Evolutionary conservation across 208 protist genomes (phyloP), one percentile per base, ranked within the genome.

Genomic region (Wallacemonas sp.): DNA sequence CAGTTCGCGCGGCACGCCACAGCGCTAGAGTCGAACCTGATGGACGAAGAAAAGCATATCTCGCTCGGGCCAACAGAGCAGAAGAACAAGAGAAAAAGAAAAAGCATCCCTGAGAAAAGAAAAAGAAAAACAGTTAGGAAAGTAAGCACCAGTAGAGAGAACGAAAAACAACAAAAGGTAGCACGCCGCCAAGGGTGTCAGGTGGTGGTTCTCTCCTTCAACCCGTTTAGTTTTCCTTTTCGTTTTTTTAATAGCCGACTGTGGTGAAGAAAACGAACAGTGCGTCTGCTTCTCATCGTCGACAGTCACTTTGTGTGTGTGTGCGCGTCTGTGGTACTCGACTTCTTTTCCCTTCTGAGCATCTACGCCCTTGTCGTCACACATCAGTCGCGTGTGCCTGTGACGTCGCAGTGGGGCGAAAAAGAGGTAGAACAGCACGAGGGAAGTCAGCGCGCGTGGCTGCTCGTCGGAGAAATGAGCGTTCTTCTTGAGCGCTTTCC

Each of bases 391-490:
- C n/a, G n/a, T n/a, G n/a, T n/a, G 58, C n/a, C 21, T 68, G 22
- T 62, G 52, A 68, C 36, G 26, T 33, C 39, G 41, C 22, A 58
- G 38, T 22, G 33, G 10, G 29, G 29, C 26, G 29, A 69, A 55
- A 74, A 59, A 46, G 42, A 62, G 68, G 63, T 29, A 69, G 10
- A 69, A 22, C 50, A 46, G 13, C 37, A 30, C 24, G 5, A 34
- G 5, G 50, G 33, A 19, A 41, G 37, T 10, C n/a, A n/a, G n/a
- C n/a, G n/a, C n/a, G n/a, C n/a, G n/a, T n/a, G n/a, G n/a, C n/a
- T n/a, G n/a, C n/a, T n/a, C n/a, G n/a, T n/a, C n/a, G n/a, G 46
- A 33, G 21, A 26, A 29, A 33, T 12, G 46, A 54, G 46, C 46
- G 24, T 54, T 54, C 46, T 54, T 54, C 26, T 54, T 54, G 46